A percentile compares a stretch with the other conserved stretches of the same genome.
Conservation (phyloP, 495 filamentous ascomycete species). For the Penicillium egyptiacum region DNA sequence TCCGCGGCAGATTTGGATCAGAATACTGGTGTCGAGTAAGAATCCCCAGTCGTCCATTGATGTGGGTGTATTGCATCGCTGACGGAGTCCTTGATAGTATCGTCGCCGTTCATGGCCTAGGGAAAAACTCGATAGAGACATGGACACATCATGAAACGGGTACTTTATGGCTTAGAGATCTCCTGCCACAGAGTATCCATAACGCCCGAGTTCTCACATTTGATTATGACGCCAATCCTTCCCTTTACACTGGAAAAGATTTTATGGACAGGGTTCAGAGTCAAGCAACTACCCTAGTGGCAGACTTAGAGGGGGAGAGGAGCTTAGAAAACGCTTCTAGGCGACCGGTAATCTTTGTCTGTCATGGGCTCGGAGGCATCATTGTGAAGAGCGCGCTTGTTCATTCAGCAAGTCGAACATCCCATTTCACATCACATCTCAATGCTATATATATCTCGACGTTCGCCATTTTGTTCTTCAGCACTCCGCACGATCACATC, state of each 20-base stretch:
- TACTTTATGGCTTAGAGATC: slow-evolving; percentile 16
- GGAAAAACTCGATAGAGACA: slow-evolving; percentile 29
- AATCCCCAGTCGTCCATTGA: too few relatives aligned
- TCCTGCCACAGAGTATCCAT: slow-evolving; percentile 15
- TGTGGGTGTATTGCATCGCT: too few relatives aligned
- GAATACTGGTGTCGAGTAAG: too few relatives aligned
- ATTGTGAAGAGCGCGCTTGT: slow-evolving; percentile 40
- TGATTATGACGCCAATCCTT: slow-evolving; percentile 20
- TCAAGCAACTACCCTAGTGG: slow-evolving; percentile 23
- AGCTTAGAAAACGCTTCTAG: too few relatives aligned
- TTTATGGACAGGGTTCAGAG: slow-evolving; percentile 18
- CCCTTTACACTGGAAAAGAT: slow-evolving; percentile 6
- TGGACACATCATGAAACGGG: slow-evolving; percentile 21
- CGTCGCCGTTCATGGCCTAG: slow-evolving; percentile 40
- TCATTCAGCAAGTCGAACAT: slow-evolving; percentile 26
- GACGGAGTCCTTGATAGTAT: slow-evolving; percentile 21
- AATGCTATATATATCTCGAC: slow-evolving; percentile 31
- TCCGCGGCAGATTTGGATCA: too few relatives aligned
- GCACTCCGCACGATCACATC: slow-evolving; percentile 30
- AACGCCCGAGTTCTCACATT: slow-evolving; percentile 26
- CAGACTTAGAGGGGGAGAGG: too few relatives aligned
- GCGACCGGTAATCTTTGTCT: too few relatives aligned
- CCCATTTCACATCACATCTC: slow-evolving; percentile 24
- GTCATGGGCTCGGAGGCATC: too few relatives aligned
- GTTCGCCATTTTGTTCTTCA: slow-evolving; percentile 33